Conservation (phyloP, 495 filamentous ascomycete species). For the Aspergillus carlsbadensis region DNA sequence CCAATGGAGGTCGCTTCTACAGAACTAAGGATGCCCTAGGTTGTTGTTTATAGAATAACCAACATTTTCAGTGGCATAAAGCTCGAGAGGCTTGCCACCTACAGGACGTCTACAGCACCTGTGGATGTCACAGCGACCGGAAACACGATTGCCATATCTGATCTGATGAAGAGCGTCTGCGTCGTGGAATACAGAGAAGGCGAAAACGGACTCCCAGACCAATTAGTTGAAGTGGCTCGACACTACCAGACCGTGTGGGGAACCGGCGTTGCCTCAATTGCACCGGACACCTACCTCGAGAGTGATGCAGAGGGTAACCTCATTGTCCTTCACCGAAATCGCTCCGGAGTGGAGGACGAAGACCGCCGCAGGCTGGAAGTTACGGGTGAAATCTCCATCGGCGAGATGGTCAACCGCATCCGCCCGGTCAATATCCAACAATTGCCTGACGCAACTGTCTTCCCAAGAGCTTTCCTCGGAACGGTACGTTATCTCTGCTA, state of each 20-base stretch:
- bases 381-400: constrained; percentile 77
- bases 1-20: background rate
- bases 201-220: constrained; percentile 39
- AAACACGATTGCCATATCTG: constrained; percentile 75
- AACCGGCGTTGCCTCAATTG: constrained; percentile 74
- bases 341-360: constrained; percentile 67
- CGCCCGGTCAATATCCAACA: constrained; percentile 58
- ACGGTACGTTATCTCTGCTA: constrained; percentile 61
- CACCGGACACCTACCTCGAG: constrained; percentile 70
- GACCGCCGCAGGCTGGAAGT: constrained; percentile 70
- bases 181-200: constrained; percentile 65
- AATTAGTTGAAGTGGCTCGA: constrained; percentile 70
- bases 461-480: constrained; percentile 82
- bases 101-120: constrained; percentile 80
- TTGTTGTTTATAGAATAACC: constrained; percentile 59
- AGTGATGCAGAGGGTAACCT: constrained; percentile 87
- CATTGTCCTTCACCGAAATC: constrained; percentile 69
- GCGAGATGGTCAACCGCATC: constrained; percentile 92
- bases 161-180: constrained; percentile 91
- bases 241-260: constrained; percentile 80
- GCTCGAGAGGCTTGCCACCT: constrained; percentile 68
- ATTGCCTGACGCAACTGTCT: constrained; percentile 59
- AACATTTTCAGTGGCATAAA: constrained; percentile 44
- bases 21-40: constrained; percentile 29
- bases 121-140: constrained; percentile 73